Evolutionary conservation across 257 asterid species (phyloP), one percentile per base, ranked within the genome.

Genomic region (Capsicum pubescens): DNA sequence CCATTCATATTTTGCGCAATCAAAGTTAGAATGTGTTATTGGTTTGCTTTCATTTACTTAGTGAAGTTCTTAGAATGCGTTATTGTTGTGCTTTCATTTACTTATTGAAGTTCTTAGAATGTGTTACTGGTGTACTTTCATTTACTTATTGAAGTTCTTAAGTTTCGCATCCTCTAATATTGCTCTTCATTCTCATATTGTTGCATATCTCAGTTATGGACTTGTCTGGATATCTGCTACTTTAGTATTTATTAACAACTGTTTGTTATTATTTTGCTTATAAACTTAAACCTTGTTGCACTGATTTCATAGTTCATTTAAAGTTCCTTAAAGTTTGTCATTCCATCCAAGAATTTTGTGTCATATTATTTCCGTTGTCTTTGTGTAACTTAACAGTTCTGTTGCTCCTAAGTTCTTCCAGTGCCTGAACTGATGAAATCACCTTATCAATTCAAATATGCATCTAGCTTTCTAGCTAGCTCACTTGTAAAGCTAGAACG

Each of bases 301-400:
- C 36, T 19, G 17, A 67, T 35, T 4, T 39, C 76, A 67, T 67
- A 67, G 52, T 68, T 68, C 76, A 68, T 36, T 68, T 36, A 21
- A 67, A 67, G 74, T 67, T 67, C 74, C 74, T 67, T 67, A 1
- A 35, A 67, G 74, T 67, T 35, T 35, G 50, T 67, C 50, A 50
- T 35, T 67, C 19, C 74, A 36, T 36, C 52, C 12, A 68, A 68
- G 76, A 36, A 44, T 68, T 26, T 4, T 21, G 6, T 32, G 72
- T n/a, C 48, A 66, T 66, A 42, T 70, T 19, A 55, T 70, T 70
- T 56, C 52, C 8, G 3, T 70, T 70, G 42, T 42, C 57, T 71
- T n/a, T 71, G 6, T 5, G 57, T 71, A 71, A 71, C 79, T 44
- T 17, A n/a, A 36, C 44, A 71, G 26, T 69, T 70, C 17, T 0